Base-by-base conservation (phyloP, 768 basidiomycete genomes). In the Mrakia blollopis region DNA sequence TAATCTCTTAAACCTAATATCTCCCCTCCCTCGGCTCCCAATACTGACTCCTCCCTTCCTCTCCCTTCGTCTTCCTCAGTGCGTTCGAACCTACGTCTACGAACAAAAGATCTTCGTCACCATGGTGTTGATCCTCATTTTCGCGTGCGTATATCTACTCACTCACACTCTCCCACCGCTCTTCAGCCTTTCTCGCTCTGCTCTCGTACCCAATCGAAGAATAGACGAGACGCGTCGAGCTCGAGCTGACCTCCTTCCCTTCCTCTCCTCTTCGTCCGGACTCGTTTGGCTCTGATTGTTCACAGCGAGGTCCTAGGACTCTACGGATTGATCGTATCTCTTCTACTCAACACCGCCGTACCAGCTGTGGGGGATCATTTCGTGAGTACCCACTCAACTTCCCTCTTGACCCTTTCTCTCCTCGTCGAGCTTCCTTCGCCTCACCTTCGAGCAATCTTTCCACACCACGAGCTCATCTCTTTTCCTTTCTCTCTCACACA, bases 61-160 rank as follows among this genome's bases (percentile, higher is more conserved):
- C 25, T 11, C 8, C 32, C 47, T 39, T 16, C 41, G 35, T 21
- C 0, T 1, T 47, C 18, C 21, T 16, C 79, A 94, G 92, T 94
- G 93, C 81, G 93, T 94, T 23, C 88, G 94, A 77, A 93, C 93
- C 79, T 97, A 93, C 82, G 88, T 97, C 35, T 88, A 93, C 81
- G 94, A 97, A 85, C 90, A 90, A 78, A 91, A 89, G 82, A 89
- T 98, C 37, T 98, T 95, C 82, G 95, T 98, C 30, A 87, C 91
- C 10, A 98, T 98, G 95, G 93, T 98, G 28, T 89, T 98, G 60
- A 95, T 98, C 79, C 89, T 98, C 69, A 84, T 84, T 80, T 84
- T 84, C 80, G 84, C 82, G 84, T 84, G 54, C 77, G 84, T 81
- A n/a, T n/a, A n/a, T n/a, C n/a, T n/a, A 54, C 41, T 32, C 18